Conservation (phyloP, 192 early-diverging fungal species). For the Mortierella claussenii region DNA sequence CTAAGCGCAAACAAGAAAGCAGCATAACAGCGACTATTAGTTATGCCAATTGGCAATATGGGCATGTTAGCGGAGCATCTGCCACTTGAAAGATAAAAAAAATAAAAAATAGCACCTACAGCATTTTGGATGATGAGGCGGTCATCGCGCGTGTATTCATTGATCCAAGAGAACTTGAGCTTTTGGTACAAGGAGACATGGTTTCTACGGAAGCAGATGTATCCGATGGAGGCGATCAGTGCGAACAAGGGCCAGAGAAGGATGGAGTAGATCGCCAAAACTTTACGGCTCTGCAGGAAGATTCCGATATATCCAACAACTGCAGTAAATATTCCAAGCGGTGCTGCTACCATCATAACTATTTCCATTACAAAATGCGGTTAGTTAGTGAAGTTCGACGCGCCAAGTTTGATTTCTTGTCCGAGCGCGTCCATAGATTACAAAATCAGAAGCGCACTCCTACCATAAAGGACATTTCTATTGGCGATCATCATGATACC, state of each 20-base stretch:
- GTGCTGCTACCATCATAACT: conserved; percentile 49
- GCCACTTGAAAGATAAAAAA: background rate
- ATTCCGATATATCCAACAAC: conserved; percentile 59
- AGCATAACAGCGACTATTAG: no score
- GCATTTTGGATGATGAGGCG: conserved; percentile 48
- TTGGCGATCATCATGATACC: conserved; percentile 47
- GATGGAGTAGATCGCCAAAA: conserved; percentile 55
- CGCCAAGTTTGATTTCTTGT: no score
- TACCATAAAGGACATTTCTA: conserved; percentile 17
- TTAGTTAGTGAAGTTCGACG: background rate
- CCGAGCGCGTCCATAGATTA: no score
- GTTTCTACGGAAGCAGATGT: conserved; percentile 49
- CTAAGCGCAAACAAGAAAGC: conserved; percentile 22
- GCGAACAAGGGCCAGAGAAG: conserved; percentile 61
- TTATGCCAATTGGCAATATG: no score
- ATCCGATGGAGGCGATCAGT: conserved; percentile 59
- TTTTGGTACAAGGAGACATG: conserved; percentile 27
- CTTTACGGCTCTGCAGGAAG: conserved; percentile 57
- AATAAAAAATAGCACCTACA: conserved; percentile 14
- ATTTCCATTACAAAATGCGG: background rate
- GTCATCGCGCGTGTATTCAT: conserved; percentile 38
- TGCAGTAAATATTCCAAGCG: conserved; percentile 50
- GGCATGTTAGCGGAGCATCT: no score
- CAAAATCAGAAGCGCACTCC: no score
- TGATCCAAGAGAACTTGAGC: conserved; percentile 49